Base-by-base conservation (phyloP, 2,329 filamentous ascomycete species). In the Cercospora zeae-maydis region DNA sequence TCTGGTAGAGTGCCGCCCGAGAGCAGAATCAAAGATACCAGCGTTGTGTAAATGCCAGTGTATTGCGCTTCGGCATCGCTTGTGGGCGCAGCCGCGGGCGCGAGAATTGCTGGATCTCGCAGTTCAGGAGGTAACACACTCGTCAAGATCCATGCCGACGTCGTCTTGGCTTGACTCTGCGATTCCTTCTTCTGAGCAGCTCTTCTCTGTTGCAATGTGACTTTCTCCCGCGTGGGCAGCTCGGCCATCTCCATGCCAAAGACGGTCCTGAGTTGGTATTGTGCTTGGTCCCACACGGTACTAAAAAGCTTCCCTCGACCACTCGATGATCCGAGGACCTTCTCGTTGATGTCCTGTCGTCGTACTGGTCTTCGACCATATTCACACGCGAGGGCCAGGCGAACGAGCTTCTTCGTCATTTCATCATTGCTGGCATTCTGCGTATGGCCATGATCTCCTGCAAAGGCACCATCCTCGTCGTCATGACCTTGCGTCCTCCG, bases 221-320 rank as follows among this genome's bases (percentile, higher is more conserved):
- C 83, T 76, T 92, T 96, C 72, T 97, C 93, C 71, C 84, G 85
- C 1, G 84, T 81, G 0, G 95, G 92, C 55, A 98, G 81, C 77
- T 97, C 93, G 3, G 86, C 82, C 82, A 99, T 84, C 75, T 93
- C 84, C 92, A 98, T 96, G n/a, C 95, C 95, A 77, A 96, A 98
- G 1, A 88, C 83, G 1, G 79, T 78, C 53, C 83, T 81, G 37
- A 99, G 79, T 68, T 90, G 84, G 34, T 80, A 77, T 75, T 99
- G 93, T 45, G 93, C 91, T 42, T 84, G 80, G 0, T 85, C 84
- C 72, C 96, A 97, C 3, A 97, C 86, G 11, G 78, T 75, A 73
- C 87, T 92, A 75, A 97, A 98, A 36, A 86, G 80, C 33, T 88
- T 82, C 6, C 42, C 45, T 37, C 57, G 57, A 30, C 57, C 45